These are phyloP conservation scores for Gracilaria domingensis DNA, from an alignment of 23 red algal genomes.

Conservation along the genomic window DNA sequence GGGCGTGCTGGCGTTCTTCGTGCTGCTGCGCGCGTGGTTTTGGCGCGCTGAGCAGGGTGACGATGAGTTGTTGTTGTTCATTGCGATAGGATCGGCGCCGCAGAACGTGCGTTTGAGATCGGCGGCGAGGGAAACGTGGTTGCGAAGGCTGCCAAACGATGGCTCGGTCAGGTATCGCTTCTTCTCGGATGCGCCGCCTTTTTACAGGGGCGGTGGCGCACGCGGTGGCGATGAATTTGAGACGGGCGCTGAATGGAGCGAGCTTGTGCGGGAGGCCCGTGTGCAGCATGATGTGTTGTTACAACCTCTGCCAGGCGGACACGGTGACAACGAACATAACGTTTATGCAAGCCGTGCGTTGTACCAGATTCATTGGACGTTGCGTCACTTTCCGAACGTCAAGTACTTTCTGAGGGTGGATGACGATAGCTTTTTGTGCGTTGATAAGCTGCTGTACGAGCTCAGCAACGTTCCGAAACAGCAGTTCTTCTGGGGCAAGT, in stretches of 20 bases:
- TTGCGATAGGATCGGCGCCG: slow-evolving; percentile 78
- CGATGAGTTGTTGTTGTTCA: slow-evolving; percentile 25
- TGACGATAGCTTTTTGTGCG: slow-evolving; percentile 91
- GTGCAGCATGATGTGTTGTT: slow-evolving; percentile 55
- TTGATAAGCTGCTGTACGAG: slow-evolving; percentile 70
- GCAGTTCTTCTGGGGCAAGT: slow-evolving; percentile 90
- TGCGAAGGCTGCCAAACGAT: slow-evolving; percentile 60
- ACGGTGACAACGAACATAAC: slow-evolving; percentile 74
- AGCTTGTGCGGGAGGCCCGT: slow-evolving; percentile 34
- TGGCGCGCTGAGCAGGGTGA: neutral
- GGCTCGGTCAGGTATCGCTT: slow-evolving; percentile 62
- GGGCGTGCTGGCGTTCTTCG: too few relatives aligned
- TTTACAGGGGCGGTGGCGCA: neutral
- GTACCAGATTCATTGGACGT: slow-evolving; percentile 53
- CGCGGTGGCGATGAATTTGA: neutral
- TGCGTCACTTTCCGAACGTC: slow-evolving; percentile 17
- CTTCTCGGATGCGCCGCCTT: slow-evolving; percentile 71
- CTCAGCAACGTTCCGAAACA: slow-evolving; percentile 10
- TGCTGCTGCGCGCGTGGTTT: neutral
- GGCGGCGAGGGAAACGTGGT: slow-evolving; percentile 60
- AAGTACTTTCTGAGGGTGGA: slow-evolving; percentile 76
- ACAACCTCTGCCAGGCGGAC: slow-evolving; percentile 56
- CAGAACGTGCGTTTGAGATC: slow-evolving; percentile 28
- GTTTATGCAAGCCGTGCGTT: slow-evolving; percentile 60
- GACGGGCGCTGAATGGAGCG: neutral